phyloP scores from a whole-genome alignment of 352 stramenopile genomes.

The Phytophthora constricta region DNA sequence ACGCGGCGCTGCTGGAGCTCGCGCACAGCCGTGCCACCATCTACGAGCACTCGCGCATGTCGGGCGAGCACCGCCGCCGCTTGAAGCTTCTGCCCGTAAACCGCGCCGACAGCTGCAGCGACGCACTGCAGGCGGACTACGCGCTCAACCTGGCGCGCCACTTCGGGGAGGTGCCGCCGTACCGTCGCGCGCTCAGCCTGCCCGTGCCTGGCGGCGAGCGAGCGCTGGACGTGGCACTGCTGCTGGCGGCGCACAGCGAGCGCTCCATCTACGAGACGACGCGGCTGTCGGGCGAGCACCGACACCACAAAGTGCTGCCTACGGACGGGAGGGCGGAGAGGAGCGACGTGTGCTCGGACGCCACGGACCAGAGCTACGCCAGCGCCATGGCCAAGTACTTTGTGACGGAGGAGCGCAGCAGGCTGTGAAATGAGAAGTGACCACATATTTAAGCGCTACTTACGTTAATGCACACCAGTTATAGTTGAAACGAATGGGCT shows the following conservation, averaged over 20 bases:
- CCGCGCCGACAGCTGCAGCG: constrained; percentile 44
- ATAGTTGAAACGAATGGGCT: background rate
- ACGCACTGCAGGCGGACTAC: constrained; percentile 43
- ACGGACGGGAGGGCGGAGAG: constrained; percentile 45
- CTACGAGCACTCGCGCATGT: constrained; percentile 69
- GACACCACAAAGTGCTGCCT: constrained; percentile 50
- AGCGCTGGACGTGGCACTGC: constrained; percentile 32
- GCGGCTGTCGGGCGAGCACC: constrained; percentile 63
- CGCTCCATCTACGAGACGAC: constrained; percentile 64
- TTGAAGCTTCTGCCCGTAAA: constrained; percentile 49
- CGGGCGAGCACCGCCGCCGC: constrained; percentile 55
- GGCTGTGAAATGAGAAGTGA: constrained; percentile 44
- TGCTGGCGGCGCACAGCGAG: constrained; percentile 30
- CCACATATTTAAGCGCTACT: too few relatives aligned
- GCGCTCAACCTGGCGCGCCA: constrained; percentile 28
- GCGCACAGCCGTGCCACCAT: constrained; percentile 49
- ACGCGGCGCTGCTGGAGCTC: constrained; percentile 34
- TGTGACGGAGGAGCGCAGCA: constrained; percentile 40
- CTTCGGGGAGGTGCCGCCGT: constrained; percentile 15
- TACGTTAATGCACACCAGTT: too few relatives aligned
- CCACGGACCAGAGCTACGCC: constrained; percentile 52
- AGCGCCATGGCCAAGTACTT: constrained; percentile 54
- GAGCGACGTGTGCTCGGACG: constrained; percentile 52
- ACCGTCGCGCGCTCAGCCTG: constrained; percentile 3
- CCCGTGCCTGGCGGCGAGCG: constrained; percentile 13